Evolutionary conservation across 768 basidiomycete genomes (phyloP), one percentile per base, ranked within the genome.

Genomic region (Pilatotrama ljubarskyi): DNA sequence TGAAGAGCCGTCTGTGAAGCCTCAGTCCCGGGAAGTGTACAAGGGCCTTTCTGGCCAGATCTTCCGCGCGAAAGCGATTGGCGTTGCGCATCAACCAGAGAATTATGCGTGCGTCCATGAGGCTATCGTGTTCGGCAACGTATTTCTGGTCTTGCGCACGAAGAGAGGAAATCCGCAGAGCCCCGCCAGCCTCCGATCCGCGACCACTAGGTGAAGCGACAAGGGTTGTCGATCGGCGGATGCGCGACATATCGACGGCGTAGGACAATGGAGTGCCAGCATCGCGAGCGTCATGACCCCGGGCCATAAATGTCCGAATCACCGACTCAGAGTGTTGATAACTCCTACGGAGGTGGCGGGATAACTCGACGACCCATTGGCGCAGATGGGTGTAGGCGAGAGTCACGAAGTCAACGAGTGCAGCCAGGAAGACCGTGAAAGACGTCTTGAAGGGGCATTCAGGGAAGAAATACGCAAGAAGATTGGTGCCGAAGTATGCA

Each of bases 381-480:
- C 10, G 29, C 29, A 32, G 4, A 32, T 10, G 4, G 29, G 29
- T 10, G 29, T 32, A 32, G 29, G n/a, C n/a, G 40, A 24, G 35
- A 8, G 44, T 37, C 40, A 10, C 20, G 6, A 6, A 44, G 5
- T 14, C 3, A 25, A 24, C 24, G 22, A 37, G 20, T 20, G n/a
- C 7, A 24, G 18, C 55, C 20, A 40, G 24, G 17, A 24, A 25
- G 37, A 50, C 29, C 7, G 67, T 55, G 22, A 64, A 26, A 0
- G 67, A 63, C 9, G 68, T 69, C 18, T 53, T 50, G 55, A 63
- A 69, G 17, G 68, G 68, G 37, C 55, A 67, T 18, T 54, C 26
- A 24, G 47, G 57, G 18, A 46, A 52, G 35, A 64, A 8, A 36
- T 51, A 54, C 17, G 68, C 55, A 17, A 69, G 47, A 35, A 63